Conservation (phyloP, 345 rosid species). For the Aegle marmelos region DNA sequence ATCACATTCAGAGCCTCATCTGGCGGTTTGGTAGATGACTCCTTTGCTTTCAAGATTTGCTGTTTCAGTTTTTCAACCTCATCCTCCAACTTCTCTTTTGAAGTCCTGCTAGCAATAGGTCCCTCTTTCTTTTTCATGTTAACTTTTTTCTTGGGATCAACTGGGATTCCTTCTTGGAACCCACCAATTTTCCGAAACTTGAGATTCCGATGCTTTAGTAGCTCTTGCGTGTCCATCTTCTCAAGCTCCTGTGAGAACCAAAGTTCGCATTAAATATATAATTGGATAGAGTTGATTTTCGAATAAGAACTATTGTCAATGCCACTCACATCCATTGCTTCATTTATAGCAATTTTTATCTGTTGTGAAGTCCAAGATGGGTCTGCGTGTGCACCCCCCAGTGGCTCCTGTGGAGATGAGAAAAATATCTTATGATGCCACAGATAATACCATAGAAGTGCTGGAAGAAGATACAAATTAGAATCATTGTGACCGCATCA, state of each 20-base stretch:
- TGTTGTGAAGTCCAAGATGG: conserved; percentile 86
- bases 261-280: conserved; percentile 3
- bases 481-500: neutral
- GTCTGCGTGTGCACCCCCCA: conserved; percentile 94
- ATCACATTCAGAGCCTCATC: conserved; percentile 49
- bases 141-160: conserved; percentile 59
- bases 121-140: conserved; percentile 76
- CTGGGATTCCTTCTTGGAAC: conserved; percentile 57
- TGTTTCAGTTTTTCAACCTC: conserved; percentile 70
- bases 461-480: conserved; percentile 7
- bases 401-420: conserved; percentile 64
- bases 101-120: conserved; percentile 29
- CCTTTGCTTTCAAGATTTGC: conserved; percentile 63
- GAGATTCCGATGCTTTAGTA: conserved; percentile 68
- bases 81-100: conserved; percentile 49
- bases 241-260: conserved; percentile 59
- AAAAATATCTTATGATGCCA: conserved; percentile 15
- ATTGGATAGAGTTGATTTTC: conserved; percentile 1
- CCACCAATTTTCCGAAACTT: conserved; percentile 88
- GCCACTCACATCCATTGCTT: conserved; percentile 70
- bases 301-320: conserved; percentile 11
- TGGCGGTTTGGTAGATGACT: conserved; percentile 54
- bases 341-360: conserved; percentile 76
- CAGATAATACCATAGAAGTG: conserved; percentile 6
- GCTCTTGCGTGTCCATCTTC: conserved; percentile 58